Evolutionary conservation across 257 asterid species (phyloP).

Genomic region (Solanum stenotomum): DNA sequence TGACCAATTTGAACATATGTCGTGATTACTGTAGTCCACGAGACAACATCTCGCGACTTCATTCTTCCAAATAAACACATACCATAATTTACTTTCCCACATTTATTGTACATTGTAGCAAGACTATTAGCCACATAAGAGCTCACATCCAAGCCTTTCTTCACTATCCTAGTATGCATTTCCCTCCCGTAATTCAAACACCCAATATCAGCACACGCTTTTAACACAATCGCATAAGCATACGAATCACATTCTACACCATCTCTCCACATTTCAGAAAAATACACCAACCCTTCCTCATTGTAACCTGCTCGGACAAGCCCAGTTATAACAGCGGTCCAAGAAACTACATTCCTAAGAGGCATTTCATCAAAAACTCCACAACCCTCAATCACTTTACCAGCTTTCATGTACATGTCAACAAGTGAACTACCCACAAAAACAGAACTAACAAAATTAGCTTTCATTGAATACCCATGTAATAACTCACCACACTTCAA

Average conservation of each 20-base stretch:
- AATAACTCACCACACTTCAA: slow-evolving; percentile 40
- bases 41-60: slow-evolving; percentile 69
- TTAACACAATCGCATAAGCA: slow-evolving; percentile 74
- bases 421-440: slow-evolving; percentile 80
- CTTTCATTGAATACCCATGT: slow-evolving; percentile 53
- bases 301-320: slow-evolving; percentile 63
- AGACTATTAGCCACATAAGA: slow-evolving; percentile 75
- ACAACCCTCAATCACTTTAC: slow-evolving; percentile 54
- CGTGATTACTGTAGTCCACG: slow-evolving; percentile 71
- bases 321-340: slow-evolving; percentile 90
- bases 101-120: slow-evolving; percentile 75
- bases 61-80: slow-evolving; percentile 47
- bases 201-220: slow-evolving; percentile 78
- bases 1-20: slow-evolving; percentile 59
- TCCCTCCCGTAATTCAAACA: slow-evolving; percentile 51
- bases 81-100: slow-evolving; percentile 57
- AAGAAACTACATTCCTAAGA: slow-evolving; percentile 71
- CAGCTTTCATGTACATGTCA: slow-evolving; percentile 73
- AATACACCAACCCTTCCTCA: slow-evolving; percentile 47
- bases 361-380: slow-evolving; percentile 70
- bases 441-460: slow-evolving; percentile 51
- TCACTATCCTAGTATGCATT: slow-evolving; percentile 61
- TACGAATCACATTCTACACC: slow-evolving; percentile 59
- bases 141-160: slow-evolving; percentile 48
- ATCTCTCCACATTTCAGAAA: slow-evolving; percentile 62